Percentiles rank a stretch among this genome's conserved stretches.
Conservation (phyloP, 23 red algal genomes). For the Gracilaria gracilis region DNA sequence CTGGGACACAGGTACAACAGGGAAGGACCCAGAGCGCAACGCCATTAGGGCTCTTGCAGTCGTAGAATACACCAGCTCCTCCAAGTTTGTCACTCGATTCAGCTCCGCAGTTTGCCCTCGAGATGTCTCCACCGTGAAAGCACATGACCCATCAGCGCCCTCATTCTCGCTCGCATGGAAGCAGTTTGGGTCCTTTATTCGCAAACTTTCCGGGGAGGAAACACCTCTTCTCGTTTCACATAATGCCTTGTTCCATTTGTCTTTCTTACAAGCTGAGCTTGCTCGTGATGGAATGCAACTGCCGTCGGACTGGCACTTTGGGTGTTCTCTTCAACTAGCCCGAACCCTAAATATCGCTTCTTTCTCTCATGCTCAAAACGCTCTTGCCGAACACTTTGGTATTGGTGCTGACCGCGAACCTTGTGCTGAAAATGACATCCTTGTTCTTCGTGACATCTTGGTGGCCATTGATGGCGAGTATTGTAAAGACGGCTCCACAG, state of each 20-base stretch:
- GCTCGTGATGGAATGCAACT: background rate
- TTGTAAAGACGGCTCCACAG: background rate
- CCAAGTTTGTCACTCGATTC: slow-evolving; percentile 26
- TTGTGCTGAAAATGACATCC: background rate
- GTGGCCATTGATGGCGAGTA: background rate
- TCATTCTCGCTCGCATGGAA: slow-evolving; percentile 8
- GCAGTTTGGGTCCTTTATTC: background rate
- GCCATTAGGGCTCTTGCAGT: slow-evolving; percentile 23
- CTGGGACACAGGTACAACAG: slow-evolving; percentile 47
- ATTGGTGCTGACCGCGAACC: background rate
- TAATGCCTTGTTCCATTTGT: background rate
- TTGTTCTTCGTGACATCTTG: slow-evolving; percentile 4
- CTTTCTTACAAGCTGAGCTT: slow-evolving; percentile 13
- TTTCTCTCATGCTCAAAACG: background rate
- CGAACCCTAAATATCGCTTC: background rate
- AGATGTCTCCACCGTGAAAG: background rate
- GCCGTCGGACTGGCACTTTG: background rate
- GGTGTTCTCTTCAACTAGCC: background rate
- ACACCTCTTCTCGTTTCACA: background rate
- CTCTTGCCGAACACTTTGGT: slow-evolving; percentile 23
- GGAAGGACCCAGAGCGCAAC: background rate
- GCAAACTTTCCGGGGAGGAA: background rate
- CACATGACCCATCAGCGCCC: background rate
- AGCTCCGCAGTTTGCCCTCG: slow-evolving; percentile 15
- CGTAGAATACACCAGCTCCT: background rate